A percentile compares a stretch with the other conserved stretches of the same genome.
phyloP scores from a whole-genome alignment of 1,284 basidiomycete species.

The Trichosporon ovoides region DNA sequence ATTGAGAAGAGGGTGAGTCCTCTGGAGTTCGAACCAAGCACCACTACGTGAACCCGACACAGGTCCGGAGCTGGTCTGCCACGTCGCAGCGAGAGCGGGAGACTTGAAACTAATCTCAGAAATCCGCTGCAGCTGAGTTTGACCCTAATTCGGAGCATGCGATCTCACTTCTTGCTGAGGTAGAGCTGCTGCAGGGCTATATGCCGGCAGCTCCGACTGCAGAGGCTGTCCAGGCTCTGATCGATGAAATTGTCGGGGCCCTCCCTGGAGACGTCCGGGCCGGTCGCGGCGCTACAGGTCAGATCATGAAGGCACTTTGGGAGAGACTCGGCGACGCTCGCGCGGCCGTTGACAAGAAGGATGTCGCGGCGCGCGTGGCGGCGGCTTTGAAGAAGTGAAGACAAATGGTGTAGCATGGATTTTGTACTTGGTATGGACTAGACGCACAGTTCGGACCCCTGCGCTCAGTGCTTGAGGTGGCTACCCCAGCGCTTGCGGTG shows the following conservation, averaged over 20 bases:
- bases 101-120: background rate
- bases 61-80: too few species aligned
- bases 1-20: constrained; percentile 38
- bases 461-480: too few species aligned
- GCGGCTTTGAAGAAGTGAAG: constrained; percentile 32
- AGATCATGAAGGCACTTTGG: constrained; percentile 40
- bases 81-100: too few species aligned
- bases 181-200: constrained; percentile 32
- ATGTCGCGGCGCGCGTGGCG: constrained; percentile 37
- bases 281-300: constrained; percentile 33
- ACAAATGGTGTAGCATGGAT: background rate
- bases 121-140: background rate
- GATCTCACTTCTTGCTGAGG: constrained; percentile 22
- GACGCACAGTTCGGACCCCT: background rate
- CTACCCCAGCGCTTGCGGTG: background rate
- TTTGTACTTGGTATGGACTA: background rate
- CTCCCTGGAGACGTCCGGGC: constrained; percentile 24
- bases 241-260: constrained; percentile 31
- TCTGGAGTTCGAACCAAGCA: background rate
- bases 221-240: constrained; percentile 28
- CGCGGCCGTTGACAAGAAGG: constrained; percentile 41
- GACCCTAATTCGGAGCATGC: constrained; percentile 2
- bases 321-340: constrained; percentile 40
- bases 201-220: constrained; percentile 34
- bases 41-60: too few species aligned